Evolutionary conservation across 257 asterid genomes (phyloP), one percentile per base, ranked within the genome.

Genomic region (Solanum sejunctum): DNA sequence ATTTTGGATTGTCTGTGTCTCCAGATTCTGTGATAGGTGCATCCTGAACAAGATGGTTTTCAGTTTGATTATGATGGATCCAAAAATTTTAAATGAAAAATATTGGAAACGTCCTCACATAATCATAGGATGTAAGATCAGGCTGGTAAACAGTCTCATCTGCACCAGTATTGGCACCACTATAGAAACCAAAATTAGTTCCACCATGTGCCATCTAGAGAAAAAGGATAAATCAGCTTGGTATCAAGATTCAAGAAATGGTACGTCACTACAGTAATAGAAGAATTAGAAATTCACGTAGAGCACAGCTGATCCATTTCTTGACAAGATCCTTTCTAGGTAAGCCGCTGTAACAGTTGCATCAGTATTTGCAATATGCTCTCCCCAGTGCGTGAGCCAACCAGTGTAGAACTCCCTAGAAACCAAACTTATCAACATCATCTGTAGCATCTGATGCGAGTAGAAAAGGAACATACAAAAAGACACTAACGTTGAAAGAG

Each of bases 351-450:
- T 93, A 83, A 83, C 89, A 86, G 86, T 61, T 70, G 99, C 97
- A 89, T 88, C 97, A 16, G 99, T 93, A 84, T 88, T 93, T 79
- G 98, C 98, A 82, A 90, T 89, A 17, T 86, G 91, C 88, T 96
- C 99, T 84, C 97, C 97, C 99, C 98, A 95, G 85, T 96, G 99
- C 20, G 99, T 95, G 85, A 96, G 98, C 99, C 98, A 96, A 57
- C 99, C 99, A 56, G 99, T 95, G 82, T 96, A 96, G 85, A 95
- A 96, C 90, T 96, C 99, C 69, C 99, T 96, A 88, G 86, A 91
- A 23, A 80, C 86, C 66, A 66, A 75, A 54, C 77, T 45, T 73
- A 85, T 52, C 80, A 85, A 83, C 51, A 84, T 18, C 80, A 58
- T 72, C 54, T 63, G 66, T 61, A 82, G 82, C 26, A 81, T 84